Evolutionary conservation across 2,329 filamentous ascomycete genomes (phyloP), one percentile per base, ranked within the genome.

Genomic region (Curvularia hawaiiensis): DNA sequence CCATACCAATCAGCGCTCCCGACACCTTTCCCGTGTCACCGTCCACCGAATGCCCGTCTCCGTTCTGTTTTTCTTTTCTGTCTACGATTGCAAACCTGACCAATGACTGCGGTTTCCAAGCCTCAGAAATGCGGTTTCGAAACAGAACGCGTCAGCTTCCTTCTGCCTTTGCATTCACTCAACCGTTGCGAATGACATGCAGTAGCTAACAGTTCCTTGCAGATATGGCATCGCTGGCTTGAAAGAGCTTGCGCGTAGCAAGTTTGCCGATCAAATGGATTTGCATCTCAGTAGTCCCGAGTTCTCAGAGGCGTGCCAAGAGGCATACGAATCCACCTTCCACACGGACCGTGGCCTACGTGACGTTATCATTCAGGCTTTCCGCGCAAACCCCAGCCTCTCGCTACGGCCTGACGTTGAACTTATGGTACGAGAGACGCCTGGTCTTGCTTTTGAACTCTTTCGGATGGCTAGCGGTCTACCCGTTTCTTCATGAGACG

Each of bases 281-380:
- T 73, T 75, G 61, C 78, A 81, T 61, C 75, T 78, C 63, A 71
- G 75, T 54, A 78, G 77, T 53, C 67, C 76, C 7, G 80, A 82
- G 52, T 74, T 82, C 35, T 75, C 80, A 49, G 78, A 80, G 47
- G 79, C 79, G 18, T 80, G 81, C 61, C 75, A 79, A 68, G 79
- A 81, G 60, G 80, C 79, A 14, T 83, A 82, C 69, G 77, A 78
- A 57, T 77, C 76, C 33, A 83, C 80, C 45, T 76, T 82, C 59
- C 80, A 83, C 67, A 75, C 73, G 20, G 80, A 83, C 64, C 76
- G 80, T 35, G 80, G 80, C 11, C 74, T 82, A 26, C 75, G 80
- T 22, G 78, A 81, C 59, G 67, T 82, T 47, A 75, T 82, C 51
- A 71, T 82, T 47, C 79, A 82, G 59, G 72, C 78, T 2, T 82